Evolutionary conservation across 2,329 filamentous ascomycete genomes (phyloP).

Genomic region (Fusarium austroafricanum): DNA sequence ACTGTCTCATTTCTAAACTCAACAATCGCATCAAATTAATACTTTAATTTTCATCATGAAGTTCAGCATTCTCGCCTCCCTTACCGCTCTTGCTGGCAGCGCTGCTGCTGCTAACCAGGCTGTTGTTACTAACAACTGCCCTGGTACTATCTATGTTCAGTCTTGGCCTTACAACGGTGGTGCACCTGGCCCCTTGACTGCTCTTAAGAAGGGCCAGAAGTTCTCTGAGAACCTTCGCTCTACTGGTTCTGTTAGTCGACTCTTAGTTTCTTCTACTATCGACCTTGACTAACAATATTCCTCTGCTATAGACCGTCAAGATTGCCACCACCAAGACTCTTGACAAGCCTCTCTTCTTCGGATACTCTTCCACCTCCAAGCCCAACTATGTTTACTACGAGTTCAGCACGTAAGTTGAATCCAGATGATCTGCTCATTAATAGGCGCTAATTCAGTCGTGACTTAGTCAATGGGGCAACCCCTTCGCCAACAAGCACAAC

Average conservation of each 20-base stretch:
- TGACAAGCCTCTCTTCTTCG: constrained; percentile 55
- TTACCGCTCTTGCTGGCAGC: constrained; percentile 48
- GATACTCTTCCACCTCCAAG: constrained; percentile 54
- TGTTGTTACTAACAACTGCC: constrained; percentile 53
- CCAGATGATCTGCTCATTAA: rapidly evolving
- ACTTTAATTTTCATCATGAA: constrained; percentile 47
- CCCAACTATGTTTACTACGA: constrained; percentile 57
- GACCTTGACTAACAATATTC: background rate
- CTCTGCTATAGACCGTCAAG: constrained; percentile 50
- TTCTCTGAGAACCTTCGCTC: constrained; percentile 52
- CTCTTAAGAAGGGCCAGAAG: constrained; percentile 49
- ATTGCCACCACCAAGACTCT: constrained; percentile 54
- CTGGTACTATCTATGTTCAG: constrained; percentile 51
- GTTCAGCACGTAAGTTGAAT: constrained; percentile 49
- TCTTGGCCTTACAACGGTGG: constrained; percentile 52
- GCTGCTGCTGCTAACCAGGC: constrained; percentile 51
- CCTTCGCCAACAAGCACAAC: constrained; percentile 53
- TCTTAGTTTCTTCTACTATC: background rate
- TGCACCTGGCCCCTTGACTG: constrained; percentile 50
- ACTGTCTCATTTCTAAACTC: background rate
- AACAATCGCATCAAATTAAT: background rate
- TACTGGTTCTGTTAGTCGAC: constrained; percentile 46
- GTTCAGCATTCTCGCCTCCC: constrained; percentile 41
- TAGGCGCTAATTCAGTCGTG: background rate
- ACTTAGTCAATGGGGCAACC: constrained; percentile 50